Evolutionary conservation across 257 asterid genomes (phyloP), one percentile per base, ranked within the genome.

Genomic region (Sherardia arvensis): DNA sequence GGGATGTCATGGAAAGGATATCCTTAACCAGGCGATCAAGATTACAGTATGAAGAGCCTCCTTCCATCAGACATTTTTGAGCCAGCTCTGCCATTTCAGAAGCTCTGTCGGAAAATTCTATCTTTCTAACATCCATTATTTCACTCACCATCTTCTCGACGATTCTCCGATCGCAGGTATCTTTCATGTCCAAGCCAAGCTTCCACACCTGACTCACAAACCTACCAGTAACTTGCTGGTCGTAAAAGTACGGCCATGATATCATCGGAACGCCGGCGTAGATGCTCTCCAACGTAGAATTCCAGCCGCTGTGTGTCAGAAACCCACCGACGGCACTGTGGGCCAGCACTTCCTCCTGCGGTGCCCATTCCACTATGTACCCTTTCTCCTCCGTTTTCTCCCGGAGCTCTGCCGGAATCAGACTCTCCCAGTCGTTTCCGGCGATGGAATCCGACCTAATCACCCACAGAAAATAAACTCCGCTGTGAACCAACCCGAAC

Each of bases 171-270:
- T 83, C 85, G 60, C 87, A 83, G 0, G 74, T 79, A 60, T 85
- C 89, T 5, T 85, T 85, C 80, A 85, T 83, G 33, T 85, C 87
- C 72, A 85, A 33, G 15, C 89, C 87, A n/a, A 85, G 64, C 73
- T 48, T 74, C 88, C 87, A 85, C 3, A 78, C 81, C 25, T 71
- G 69, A 29, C 76, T 76, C 26, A 80, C 82, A 21, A 80, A 78
- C 71, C 89, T 66, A 61, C 89, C 79, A 40, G 73, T 85, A 34
- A 77, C 80, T 17, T 60, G 82, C 66, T 83, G 93, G n/a, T 83
- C 89, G 0, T 66, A 63, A 27, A 80, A 78, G 28, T 71, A 80
- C 3, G 89, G 85, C 85, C 87, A 78, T 7, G 82, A 85, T 1
- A 85, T 64, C 89, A 83, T 85, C 1, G 89, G 93, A 34, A 74